Evolutionary conservation across 768 basidiomycete species (phyloP).

Genomic region (Mycena chlorophos): DNA sequence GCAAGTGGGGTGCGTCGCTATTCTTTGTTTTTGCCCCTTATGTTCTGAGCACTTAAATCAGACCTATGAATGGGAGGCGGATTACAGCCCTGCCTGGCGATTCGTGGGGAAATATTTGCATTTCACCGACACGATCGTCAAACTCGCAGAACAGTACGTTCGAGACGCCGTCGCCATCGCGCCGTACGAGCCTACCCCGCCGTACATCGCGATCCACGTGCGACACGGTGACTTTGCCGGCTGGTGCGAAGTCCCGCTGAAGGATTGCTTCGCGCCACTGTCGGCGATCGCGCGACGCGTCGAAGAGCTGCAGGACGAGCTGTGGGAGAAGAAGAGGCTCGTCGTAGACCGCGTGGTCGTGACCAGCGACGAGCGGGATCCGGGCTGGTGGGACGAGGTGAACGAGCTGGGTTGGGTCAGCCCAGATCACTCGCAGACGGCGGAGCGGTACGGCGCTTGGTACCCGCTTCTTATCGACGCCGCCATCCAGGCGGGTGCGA

Average conservation of each 20-base stretch:
- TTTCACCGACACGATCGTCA: slow-evolving; percentile 27
- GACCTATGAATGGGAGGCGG: slow-evolving; percentile 30
- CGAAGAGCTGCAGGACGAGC: slow-evolving; percentile 31
- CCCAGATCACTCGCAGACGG: slow-evolving; percentile 35
- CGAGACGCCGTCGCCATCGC: slow-evolving; percentile 18
- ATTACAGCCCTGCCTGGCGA: slow-evolving; percentile 37
- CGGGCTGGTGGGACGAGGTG: slow-evolving; percentile 34
- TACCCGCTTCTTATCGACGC: slow-evolving; percentile 48
- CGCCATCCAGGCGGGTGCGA: slow-evolving; percentile 45
- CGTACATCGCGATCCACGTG: slow-evolving; percentile 37
- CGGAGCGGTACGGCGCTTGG: slow-evolving; percentile 37
- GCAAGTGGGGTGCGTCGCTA: slow-evolving; percentile 17
- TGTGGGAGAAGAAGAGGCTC: slow-evolving; percentile 24
- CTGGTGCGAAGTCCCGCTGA: slow-evolving; percentile 28
- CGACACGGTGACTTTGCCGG: slow-evolving; percentile 35
- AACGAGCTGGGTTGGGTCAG: slow-evolving; percentile 32
- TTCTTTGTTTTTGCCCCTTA: background rate
- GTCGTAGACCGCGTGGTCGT: slow-evolving; percentile 33
- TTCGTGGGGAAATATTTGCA: slow-evolving; percentile 32
- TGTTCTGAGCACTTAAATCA: slow-evolving; percentile 6
- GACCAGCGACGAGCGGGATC: slow-evolving; percentile 40
- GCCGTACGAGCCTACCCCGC: slow-evolving; percentile 25
- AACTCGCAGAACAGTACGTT: slow-evolving; percentile 27
- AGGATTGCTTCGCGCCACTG: slow-evolving; percentile 34
- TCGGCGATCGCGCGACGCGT: slow-evolving; percentile 31